A percentile compares a stretch with the other conserved stretches of the same genome.
These are phyloP conservation scores for Astraeus odoratus DNA, from an alignment of 768 basidiomycete genomes.

Conservation along the genomic window DNA sequence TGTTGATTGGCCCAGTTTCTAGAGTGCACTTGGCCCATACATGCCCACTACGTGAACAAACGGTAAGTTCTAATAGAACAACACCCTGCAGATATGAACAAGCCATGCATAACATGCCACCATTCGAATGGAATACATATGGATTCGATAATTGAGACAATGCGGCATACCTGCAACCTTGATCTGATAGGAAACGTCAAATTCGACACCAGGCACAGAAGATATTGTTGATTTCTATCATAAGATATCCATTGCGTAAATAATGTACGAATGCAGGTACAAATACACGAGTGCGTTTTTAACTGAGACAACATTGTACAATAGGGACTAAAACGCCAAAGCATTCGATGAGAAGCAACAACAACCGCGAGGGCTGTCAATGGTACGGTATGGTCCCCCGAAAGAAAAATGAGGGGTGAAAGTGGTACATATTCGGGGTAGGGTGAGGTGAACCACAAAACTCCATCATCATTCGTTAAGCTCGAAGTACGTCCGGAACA, in stretches of 20 bases:
- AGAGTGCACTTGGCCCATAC: no score
- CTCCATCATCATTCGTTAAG: slow-evolving; percentile 40
- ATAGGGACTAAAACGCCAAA: slow-evolving; percentile 6
- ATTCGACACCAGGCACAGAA: not conserved
- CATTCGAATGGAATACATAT: no score
- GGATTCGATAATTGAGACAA: no score
- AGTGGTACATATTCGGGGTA: slow-evolving; percentile 4
- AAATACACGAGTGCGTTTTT: slow-evolving; percentile 7
- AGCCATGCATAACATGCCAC: no score
- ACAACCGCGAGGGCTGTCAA: not conserved
- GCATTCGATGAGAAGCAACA: not conserved
- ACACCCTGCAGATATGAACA: no score
- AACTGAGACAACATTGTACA: slow-evolving; percentile 3
- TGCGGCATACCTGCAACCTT: no score
- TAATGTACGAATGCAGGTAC: slow-evolving; percentile 3
- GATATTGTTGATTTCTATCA: not conserved
- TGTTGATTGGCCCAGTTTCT: no score
- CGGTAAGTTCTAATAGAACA: no score
- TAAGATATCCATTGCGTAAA: slow-evolving; percentile 3
- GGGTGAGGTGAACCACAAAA: no score
- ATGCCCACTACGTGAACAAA: no score
- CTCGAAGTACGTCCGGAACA: slow-evolving; percentile 90
- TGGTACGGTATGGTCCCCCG: no score
- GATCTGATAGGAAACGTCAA: no score
- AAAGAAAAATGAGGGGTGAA: not conserved